Percentiles rank a stretch among this genome's conserved stretches.
Conservation (phyloP, 2,329 filamentous ascomycete genomes). For the Aspergillus pseudoterreus region DNA sequence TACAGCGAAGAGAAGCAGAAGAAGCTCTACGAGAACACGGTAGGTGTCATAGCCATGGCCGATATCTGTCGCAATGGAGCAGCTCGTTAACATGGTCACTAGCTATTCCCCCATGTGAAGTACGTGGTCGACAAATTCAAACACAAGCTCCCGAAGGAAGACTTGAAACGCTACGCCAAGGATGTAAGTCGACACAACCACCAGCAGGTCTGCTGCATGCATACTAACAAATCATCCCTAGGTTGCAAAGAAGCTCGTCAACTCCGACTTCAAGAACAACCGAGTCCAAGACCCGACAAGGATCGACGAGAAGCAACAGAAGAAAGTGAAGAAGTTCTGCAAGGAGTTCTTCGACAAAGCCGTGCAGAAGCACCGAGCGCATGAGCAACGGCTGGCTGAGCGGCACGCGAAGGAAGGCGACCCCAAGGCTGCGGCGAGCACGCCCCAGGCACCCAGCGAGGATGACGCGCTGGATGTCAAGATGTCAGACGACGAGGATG, state of each 20-base stretch:
- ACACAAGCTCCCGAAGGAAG: slow-evolving; percentile 79
- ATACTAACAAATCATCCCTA: slow-evolving; percentile 48
- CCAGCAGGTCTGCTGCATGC: slow-evolving; percentile 53
- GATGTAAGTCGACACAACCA: slow-evolving; percentile 44
- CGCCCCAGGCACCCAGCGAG: slow-evolving; percentile 18
- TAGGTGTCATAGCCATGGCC: slow-evolving; percentile 46
- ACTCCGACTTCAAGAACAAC: slow-evolving; percentile 85
- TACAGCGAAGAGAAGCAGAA: slow-evolving; percentile 75
- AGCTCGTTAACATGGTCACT: slow-evolving; percentile 7
- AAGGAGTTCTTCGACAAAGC: slow-evolving; percentile 85
- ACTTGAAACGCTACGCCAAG: slow-evolving; percentile 62
- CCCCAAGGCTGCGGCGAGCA: slow-evolving; percentile 19
- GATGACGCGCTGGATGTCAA: slow-evolving; percentile 29
- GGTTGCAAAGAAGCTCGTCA: slow-evolving; percentile 82
- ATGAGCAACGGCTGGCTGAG: slow-evolving; percentile 62
- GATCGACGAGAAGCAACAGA: slow-evolving; percentile 72
- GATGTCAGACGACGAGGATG: slow-evolving; percentile 40
- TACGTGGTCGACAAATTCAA: slow-evolving; percentile 83
- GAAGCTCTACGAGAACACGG: slow-evolving; percentile 91
- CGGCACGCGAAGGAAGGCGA: slow-evolving; percentile 31
- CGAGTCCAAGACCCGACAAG: slow-evolving; percentile 79
- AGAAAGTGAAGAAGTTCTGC: slow-evolving; percentile 78
- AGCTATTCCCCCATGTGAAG: slow-evolving; percentile 83
- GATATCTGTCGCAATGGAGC: neutral
- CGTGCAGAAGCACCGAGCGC: slow-evolving; percentile 67